Evolutionary conservation across 805 yeast genomes (phyloP).

Genomic region (Metschnikowia gruessii): DNA sequence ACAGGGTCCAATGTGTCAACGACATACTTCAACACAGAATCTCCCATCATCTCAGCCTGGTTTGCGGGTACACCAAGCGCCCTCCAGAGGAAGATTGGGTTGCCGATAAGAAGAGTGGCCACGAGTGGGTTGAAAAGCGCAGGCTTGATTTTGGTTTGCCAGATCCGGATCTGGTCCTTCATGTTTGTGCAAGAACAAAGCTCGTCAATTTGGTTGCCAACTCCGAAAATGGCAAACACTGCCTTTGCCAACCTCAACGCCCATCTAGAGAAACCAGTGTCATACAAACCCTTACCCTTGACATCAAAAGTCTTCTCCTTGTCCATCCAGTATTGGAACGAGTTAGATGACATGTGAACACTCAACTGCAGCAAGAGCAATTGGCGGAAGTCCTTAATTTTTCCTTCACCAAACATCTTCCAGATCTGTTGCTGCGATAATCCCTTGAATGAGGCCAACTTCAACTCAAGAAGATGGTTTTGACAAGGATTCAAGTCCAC

Average conservation of each 20-base stretch:
- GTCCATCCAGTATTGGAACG: constrained; percentile 76
- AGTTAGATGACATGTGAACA: constrained; percentile 72
- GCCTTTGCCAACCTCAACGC: constrained; percentile 67
- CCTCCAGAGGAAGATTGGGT: constrained; percentile 83
- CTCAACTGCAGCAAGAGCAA: constrained; percentile 52
- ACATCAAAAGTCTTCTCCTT: constrained; percentile 58
- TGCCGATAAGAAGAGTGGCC: constrained; percentile 67
- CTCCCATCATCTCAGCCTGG: constrained; percentile 78
- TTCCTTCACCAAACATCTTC: constrained; percentile 77
- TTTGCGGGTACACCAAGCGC: constrained; percentile 87
- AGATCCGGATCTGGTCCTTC: constrained; percentile 60
- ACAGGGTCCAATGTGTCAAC: constrained; percentile 79
- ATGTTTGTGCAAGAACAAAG: constrained; percentile 57
- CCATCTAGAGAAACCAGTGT: constrained; percentile 86
- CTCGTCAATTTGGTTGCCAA: constrained; percentile 47
- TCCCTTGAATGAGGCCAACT: constrained; percentile 62
- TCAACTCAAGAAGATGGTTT: constrained; percentile 75
- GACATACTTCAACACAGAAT: constrained; percentile 66
- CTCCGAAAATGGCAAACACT: constrained; percentile 56
- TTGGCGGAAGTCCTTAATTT: constrained; percentile 40
- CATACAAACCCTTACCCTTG: constrained; percentile 63
- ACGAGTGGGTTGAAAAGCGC: constrained; percentile 68
- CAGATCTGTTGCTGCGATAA: constrained; percentile 60
- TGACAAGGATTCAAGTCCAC: constrained; percentile 84
- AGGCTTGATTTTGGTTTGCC: constrained; percentile 64